These are phyloP conservation scores for Raffaelea deltoideospora DNA, from an alignment of 2,329 filamentous ascomycete species.

Conservation along the genomic window DNA sequence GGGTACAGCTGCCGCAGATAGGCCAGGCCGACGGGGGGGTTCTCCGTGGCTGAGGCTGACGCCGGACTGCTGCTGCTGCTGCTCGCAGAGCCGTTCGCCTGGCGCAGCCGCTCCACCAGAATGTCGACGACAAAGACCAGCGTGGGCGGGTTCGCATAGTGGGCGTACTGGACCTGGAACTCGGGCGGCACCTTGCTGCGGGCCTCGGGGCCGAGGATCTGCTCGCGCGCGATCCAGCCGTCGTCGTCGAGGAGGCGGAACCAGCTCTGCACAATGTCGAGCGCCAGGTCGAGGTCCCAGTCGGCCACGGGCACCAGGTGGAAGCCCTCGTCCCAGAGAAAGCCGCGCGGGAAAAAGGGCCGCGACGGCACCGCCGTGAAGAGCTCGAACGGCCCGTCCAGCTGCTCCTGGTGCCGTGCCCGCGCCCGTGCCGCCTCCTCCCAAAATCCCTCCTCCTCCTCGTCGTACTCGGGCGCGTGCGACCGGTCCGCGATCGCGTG, in stretches of 20 bases:
- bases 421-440: conserved; percentile 74
- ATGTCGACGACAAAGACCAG: conserved; percentile 78
- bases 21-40: conserved; percentile 49
- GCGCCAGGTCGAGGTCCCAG: conserved; percentile 80
- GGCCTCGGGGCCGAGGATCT: conserved; percentile 83
- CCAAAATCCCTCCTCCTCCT: conserved; percentile 93
- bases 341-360: conserved; percentile 91
- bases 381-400: conserved; percentile 74
- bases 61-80: conserved; percentile 23
- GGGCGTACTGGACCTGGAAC: conserved; percentile 91
- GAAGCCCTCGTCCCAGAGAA: conserved; percentile 97
- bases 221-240: conserved; percentile 93
- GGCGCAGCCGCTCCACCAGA: conserved; percentile 64
- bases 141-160: conserved; percentile 94
- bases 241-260: conserved; percentile 92
- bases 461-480: conserved; percentile 82
- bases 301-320: conserved; percentile 83
- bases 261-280: conserved; percentile 89
- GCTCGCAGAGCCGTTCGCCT: conserved; percentile 31
- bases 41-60: conserved; percentile 23
- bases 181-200: conserved; percentile 86
- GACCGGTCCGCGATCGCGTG: conserved; percentile 80
- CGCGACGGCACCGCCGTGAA: conserved; percentile 86
- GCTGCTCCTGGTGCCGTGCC: conserved; percentile 46
- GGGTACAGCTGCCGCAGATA: conserved; percentile 73